Percentiles rank a stretch among this genome's conserved stretches.
These are phyloP conservation scores for Phytophthora pinifolia DNA, from an alignment of 352 stramenopile species.

Conservation along the genomic window DNA sequence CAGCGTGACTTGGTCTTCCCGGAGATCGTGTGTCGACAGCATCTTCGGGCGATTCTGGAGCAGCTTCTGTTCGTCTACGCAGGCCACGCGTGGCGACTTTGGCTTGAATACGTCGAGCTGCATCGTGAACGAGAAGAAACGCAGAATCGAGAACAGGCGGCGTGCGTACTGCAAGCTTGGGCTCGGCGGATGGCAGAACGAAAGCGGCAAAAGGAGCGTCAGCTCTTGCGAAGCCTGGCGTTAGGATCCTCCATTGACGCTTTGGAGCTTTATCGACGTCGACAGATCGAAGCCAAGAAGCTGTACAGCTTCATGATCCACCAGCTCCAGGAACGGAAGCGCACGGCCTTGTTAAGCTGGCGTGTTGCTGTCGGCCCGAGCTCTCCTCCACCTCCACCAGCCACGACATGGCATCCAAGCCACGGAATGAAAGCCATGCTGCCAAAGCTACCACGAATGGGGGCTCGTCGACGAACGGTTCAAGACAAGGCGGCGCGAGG, in stretches of 20 bases:
- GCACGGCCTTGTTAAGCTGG: conserved; percentile 33
- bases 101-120: conserved; percentile 41
- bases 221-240: conserved; percentile 6
- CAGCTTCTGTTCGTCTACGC: conserved; percentile 66
- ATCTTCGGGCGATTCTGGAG: conserved; percentile 48
- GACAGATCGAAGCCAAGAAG: conserved; percentile 44
- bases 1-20: conserved; percentile 46
- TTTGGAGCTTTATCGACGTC: conserved; percentile 44
- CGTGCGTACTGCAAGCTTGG: conserved; percentile 47
- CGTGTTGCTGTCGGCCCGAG: conserved; percentile 20
- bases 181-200: conserved; percentile 26
- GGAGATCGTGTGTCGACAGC: conserved; percentile 32
- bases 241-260: conserved; percentile 37
- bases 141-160: conserved; percentile 23
- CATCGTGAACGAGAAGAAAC: conserved; percentile 40
- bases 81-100: conserved; percentile 62
- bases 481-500: conserved; percentile 29
- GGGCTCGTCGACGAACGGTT: conserved; percentile 21
- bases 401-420: conserved; percentile 61
- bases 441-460: conserved; percentile 47
- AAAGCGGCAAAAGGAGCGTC: conserved; percentile 16
- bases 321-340: conserved; percentile 36
- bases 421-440: conserved; percentile 54
- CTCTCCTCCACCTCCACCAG: conserved; percentile 20
- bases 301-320: conserved; percentile 42